A percentile compares a stretch with the other conserved stretches of the same genome.
phyloP scores from a whole-genome alignment of 1,284 basidiomycete genomes.

The Apiotrichum veenhuisii region DNA sequence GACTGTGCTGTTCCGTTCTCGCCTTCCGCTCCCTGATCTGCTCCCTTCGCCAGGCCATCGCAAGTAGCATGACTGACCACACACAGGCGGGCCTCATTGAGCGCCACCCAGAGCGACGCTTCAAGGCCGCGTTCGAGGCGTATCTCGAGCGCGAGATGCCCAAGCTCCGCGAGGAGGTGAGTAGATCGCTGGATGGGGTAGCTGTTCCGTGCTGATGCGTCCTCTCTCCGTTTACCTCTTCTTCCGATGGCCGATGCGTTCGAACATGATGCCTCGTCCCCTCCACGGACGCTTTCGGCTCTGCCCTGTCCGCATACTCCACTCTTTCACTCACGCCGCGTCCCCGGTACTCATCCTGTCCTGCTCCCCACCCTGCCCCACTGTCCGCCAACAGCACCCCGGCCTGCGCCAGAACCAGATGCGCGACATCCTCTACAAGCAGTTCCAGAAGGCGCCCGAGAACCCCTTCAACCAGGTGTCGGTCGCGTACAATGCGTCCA shows the following conservation, averaged over 20 bases:
- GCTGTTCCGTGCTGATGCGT: not conserved
- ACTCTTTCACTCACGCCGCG: not conserved
- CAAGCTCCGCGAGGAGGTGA: conserved; percentile 64
- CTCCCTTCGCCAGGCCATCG: not conserved
- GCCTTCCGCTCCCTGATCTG: not conserved
- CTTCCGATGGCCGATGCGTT: too few species aligned
- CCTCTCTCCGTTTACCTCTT: too few species aligned
- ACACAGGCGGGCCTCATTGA: conserved; percentile 78
- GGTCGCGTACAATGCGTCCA: conserved; percentile 73
- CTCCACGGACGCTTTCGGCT: too few species aligned
- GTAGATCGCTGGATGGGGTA: conserved; percentile 5
- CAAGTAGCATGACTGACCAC: conserved; percentile 19
- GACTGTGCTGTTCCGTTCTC: too few species aligned
- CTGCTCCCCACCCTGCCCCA: not conserved
- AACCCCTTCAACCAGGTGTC: conserved; percentile 69
- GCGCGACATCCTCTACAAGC: conserved; percentile 48
- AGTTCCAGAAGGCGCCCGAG: conserved; percentile 50
- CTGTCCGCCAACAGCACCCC: conserved; percentile 31
- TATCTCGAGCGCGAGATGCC: conserved; percentile 88
- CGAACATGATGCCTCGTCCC: too few species aligned
- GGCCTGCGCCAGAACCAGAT: conserved; percentile 50
- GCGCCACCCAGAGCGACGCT: conserved; percentile 88
- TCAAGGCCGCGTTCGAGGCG: conserved; percentile 89
- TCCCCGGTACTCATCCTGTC: not conserved
- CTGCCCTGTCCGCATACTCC: too few species aligned